A percentile compares a stretch with the other conserved stretches of the same genome.
phyloP scores from a whole-genome alignment of 306 rosid genomes.

The Vigna trinervia region DNA sequence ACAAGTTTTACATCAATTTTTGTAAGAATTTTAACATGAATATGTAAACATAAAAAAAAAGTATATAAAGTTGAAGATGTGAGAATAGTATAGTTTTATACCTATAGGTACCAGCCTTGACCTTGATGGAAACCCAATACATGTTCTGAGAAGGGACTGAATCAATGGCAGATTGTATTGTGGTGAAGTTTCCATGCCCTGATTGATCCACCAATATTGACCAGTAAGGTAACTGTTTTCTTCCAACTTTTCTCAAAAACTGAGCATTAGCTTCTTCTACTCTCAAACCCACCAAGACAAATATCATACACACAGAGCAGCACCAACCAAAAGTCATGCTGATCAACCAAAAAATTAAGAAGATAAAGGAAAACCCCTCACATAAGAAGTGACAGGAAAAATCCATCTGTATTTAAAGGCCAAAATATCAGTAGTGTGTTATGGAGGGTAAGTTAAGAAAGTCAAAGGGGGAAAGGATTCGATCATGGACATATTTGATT shows the following conservation, averaged over 20 bases:
- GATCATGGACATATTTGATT: slow-evolving; percentile 13
- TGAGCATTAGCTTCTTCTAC: slow-evolving; percentile 43
- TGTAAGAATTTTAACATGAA: too few species aligned
- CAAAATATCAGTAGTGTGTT: not conserved
- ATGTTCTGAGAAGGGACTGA: slow-evolving; percentile 63
- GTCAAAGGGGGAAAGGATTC: slow-evolving; percentile 22
- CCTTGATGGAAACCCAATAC: slow-evolving; percentile 63
- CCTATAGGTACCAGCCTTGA: slow-evolving; percentile 74
- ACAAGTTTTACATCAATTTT: too few species aligned
- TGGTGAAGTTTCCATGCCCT: slow-evolving; percentile 61
- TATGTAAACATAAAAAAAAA: too few species aligned
- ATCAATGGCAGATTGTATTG: slow-evolving; percentile 78
- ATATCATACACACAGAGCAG: slow-evolving; percentile 32
- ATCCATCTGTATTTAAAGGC: slow-evolving; percentile 13
- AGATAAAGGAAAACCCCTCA: not conserved
- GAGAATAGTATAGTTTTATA: slow-evolving; percentile 16
- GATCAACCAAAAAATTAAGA: slow-evolving; percentile 1
- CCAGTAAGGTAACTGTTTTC: slow-evolving; percentile 32
- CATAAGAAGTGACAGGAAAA: not conserved
- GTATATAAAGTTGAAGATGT: too few species aligned
- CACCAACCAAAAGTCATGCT: slow-evolving; percentile 35
- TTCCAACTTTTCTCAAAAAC: slow-evolving; percentile 32
- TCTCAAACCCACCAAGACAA: slow-evolving; percentile 35
- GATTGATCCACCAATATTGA: slow-evolving; percentile 55
- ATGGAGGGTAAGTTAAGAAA: slow-evolving; percentile 30